Conservation (phyloP, 2,329 filamentous ascomycete species). For the Colletotrichum noveboracense region DNA sequence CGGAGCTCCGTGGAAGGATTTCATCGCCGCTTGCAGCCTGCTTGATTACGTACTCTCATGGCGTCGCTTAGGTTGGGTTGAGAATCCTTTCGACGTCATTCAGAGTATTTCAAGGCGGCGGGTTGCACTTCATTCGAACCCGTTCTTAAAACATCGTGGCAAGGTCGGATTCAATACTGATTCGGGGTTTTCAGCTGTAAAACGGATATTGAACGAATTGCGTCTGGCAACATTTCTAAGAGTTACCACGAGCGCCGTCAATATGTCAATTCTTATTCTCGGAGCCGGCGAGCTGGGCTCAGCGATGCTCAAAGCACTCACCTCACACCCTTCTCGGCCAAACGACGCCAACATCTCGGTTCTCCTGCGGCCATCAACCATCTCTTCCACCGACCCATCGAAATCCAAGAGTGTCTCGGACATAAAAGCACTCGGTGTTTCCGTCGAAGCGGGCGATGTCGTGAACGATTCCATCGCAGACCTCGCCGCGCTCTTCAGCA, state of each 20-base stretch:
- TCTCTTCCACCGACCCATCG: constrained; percentile 40
- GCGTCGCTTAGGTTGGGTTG: neutral
- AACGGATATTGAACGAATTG: no score
- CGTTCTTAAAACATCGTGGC: neutral
- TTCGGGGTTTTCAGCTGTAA: no score
- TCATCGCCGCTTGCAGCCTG: neutral
- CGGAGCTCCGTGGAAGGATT: neutral
- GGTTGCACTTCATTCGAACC: fast-evolving
- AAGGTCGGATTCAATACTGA: no score
- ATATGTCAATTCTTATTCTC: constrained; percentile 58
- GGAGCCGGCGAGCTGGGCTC: constrained; percentile 71
- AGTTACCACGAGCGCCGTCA: fast-evolving
- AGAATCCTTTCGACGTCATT: neutral
- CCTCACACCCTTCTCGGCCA: constrained; percentile 46
- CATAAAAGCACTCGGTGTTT: constrained; percentile 42
- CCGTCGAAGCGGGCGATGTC: constrained; percentile 50
- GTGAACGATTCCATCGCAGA: constrained; percentile 37
- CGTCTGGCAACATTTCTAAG: fast-evolving
- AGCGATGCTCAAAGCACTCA: constrained; percentile 57
- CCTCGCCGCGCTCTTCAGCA: constrained; percentile 46
- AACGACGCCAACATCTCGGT: constrained; percentile 49
- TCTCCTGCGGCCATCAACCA: constrained; percentile 55
- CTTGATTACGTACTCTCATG: neutral
- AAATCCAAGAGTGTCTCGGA: constrained; percentile 38
- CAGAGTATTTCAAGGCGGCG: neutral